Percentiles rank a stretch among this genome's conserved stretches.
Conservation (phyloP, 2,329 filamentous ascomycete genomes). For the Ophiocordyceps camponoti-leonardi region DNA sequence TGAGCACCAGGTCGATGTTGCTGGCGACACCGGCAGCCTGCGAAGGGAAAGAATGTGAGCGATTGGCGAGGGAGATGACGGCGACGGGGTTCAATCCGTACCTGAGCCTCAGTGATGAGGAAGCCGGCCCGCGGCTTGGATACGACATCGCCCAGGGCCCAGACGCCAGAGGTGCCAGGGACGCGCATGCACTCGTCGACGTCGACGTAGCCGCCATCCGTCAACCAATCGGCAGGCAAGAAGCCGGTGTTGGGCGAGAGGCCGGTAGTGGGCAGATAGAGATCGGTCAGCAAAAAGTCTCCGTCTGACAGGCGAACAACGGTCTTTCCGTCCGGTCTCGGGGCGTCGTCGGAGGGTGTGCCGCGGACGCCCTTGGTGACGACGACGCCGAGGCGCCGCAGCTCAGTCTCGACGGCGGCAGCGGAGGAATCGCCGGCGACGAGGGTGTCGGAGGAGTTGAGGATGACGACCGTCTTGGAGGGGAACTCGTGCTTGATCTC, state of each 20-base stretch:
- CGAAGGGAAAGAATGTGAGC: neutral
- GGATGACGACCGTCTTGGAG: slow-evolving; percentile 30
- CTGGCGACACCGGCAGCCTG: slow-evolving; percentile 33
- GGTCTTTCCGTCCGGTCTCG: slow-evolving; percentile 24
- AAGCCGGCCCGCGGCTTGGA: slow-evolving; percentile 36
- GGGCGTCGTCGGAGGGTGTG: slow-evolving; percentile 9
- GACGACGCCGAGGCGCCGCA: slow-evolving; percentile 34
- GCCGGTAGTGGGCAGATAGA: slow-evolving; percentile 40
- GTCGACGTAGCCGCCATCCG: slow-evolving; percentile 24
- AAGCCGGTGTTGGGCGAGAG: slow-evolving; percentile 36
- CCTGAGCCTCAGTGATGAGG: slow-evolving; percentile 41
- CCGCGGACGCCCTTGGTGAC: slow-evolving; percentile 26
- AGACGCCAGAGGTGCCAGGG: slow-evolving; percentile 24
- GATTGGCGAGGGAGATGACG: neutral
- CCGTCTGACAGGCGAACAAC: slow-evolving; percentile 28
- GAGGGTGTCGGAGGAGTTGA: slow-evolving; percentile 22
- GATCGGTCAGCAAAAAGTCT: slow-evolving; percentile 30
- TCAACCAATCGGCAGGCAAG: slow-evolving; percentile 26
- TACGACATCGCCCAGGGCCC: slow-evolving; percentile 37
- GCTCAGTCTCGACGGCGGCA: slow-evolving; percentile 24
- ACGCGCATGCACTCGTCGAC: slow-evolving; percentile 35
- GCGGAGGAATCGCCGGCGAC: slow-evolving; percentile 27
- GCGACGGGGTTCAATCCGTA: slow-evolving; percentile 7
- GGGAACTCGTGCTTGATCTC: slow-evolving; percentile 36
- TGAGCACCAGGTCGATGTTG: slow-evolving; percentile 32